These are phyloP conservation scores for Penicillium sp. DNA, from an alignment of 2,329 filamentous ascomycete species.

Conservation along the genomic window DNA sequence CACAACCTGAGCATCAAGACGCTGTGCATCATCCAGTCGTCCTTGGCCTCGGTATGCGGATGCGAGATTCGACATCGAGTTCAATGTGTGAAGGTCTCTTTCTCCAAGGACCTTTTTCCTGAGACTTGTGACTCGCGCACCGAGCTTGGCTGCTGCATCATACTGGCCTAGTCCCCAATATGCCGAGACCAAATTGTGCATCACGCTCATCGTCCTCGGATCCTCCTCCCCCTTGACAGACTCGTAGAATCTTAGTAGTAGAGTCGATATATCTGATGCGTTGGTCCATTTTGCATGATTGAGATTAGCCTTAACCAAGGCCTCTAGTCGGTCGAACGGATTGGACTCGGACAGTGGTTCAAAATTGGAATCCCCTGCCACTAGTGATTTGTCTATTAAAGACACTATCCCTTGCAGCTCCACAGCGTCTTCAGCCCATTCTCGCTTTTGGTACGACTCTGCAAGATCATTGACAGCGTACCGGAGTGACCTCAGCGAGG, in stretches of 20 bases:
- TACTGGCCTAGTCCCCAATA: slow-evolving; percentile 16
- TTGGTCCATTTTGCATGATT: slow-evolving; percentile 8
- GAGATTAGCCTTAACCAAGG: slow-evolving; percentile 6
- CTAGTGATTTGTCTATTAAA: neutral
- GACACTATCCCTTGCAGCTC: neutral
- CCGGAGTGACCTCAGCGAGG: neutral
- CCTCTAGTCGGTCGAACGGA: slow-evolving; percentile 5
- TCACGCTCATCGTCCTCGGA: slow-evolving; percentile 15
- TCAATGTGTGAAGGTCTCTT: slow-evolving; percentile 14
- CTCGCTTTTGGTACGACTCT: neutral
- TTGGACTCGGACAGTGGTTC: slow-evolving; percentile 6
- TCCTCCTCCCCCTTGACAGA: slow-evolving; percentile 11
- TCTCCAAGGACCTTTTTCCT: slow-evolving; percentile 10
- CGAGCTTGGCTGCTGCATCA: slow-evolving; percentile 9
- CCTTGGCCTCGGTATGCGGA: slow-evolving; percentile 17
- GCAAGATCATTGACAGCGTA: neutral
- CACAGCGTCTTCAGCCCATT: neutral
- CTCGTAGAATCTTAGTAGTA: slow-evolving; percentile 4
- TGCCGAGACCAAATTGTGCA: slow-evolving; percentile 18
- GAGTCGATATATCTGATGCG: slow-evolving; percentile 10
- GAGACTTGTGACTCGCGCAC: slow-evolving; percentile 5
- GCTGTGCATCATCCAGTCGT: slow-evolving; percentile 7
- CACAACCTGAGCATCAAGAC: slow-evolving; percentile 12
- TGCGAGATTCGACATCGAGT: slow-evolving; percentile 21
- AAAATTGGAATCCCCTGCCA: neutral